These are phyloP conservation scores for Xylaria grammica DNA, from an alignment of 495 filamentous ascomycete species.

Conservation along the genomic window DNA sequence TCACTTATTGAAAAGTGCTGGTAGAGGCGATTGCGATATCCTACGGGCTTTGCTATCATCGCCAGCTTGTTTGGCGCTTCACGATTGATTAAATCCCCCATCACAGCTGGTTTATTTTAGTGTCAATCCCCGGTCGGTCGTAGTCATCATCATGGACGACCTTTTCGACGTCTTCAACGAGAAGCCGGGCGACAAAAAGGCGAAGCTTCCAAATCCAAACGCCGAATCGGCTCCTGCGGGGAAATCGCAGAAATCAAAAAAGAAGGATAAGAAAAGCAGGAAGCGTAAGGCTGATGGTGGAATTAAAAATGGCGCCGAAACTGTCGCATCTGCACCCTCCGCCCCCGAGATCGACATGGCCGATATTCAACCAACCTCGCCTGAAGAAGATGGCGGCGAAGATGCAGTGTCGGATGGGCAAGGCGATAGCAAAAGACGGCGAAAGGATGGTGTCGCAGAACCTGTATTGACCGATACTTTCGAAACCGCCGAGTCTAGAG, in stretches of 20 bases:
- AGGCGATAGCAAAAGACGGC: constrained; percentile 73
- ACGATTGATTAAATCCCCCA: neutral
- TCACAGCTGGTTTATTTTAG: neutral
- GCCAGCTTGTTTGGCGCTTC: neutral
- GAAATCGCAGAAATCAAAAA: constrained; percentile 46
- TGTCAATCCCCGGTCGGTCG: neutral
- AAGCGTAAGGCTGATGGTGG: constrained; percentile 84
- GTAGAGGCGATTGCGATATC: neutral
- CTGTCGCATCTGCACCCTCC: constrained; percentile 34
- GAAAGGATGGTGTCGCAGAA: constrained; percentile 72
- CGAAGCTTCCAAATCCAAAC: constrained; percentile 48
- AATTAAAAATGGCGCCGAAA: constrained; percentile 60
- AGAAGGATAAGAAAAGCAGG: constrained; percentile 69
- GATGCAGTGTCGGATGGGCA: constrained; percentile 46
- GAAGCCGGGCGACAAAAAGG: constrained; percentile 27
- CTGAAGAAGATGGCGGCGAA: constrained; percentile 43
- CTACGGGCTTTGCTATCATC: too few species aligned
- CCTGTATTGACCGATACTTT: constrained; percentile 92
- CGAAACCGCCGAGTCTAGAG: constrained; percentile 91
- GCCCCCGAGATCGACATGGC: constrained; percentile 55
- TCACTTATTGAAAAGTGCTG: neutral
- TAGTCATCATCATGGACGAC: constrained; percentile 61
- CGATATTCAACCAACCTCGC: constrained; percentile 46
- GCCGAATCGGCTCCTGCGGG: constrained; percentile 38
- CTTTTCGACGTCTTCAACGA: constrained; percentile 86